A percentile compares a stretch with the other conserved stretches of the same genome.
These are phyloP conservation scores for Pulveroboletus sp. DNA, from an alignment of 768 basidiomycete species.

Conservation along the genomic window DNA sequence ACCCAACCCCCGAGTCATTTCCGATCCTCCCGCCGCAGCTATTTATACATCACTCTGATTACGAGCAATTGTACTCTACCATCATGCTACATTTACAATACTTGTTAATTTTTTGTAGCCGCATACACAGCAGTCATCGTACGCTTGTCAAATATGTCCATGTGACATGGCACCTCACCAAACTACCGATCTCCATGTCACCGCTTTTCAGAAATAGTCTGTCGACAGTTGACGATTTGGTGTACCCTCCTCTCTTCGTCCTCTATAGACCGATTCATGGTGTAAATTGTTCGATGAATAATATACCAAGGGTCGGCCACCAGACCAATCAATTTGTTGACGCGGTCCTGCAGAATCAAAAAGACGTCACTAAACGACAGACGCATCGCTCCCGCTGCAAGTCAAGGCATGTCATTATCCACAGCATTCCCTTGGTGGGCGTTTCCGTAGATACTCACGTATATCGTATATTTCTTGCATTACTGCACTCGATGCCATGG, in stretches of 20 bases:
- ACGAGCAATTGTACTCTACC: constrained; percentile 19
- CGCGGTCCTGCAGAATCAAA: constrained; percentile 29
- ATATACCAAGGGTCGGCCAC: constrained; percentile 15
- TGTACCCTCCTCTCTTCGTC: not conserved
- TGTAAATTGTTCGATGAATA: constrained; percentile 19
- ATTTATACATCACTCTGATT: constrained; percentile 7
- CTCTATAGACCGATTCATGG: constrained; percentile 19
- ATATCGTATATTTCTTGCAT: constrained; percentile 12
- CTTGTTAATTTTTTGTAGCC: not conserved
- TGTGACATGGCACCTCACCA: constrained; percentile 10
- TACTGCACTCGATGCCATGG: constrained; percentile 20
- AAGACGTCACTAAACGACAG: constrained; percentile 36
- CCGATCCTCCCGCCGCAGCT: not conserved
- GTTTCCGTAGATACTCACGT: not conserved
- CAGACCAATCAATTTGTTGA: constrained; percentile 28
- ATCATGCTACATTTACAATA: constrained; percentile 3
- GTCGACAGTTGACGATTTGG: not conserved
- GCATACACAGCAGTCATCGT: not conserved
- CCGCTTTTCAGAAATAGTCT: constrained; percentile 4
- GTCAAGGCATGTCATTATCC: not conserved
- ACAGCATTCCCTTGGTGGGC: not conserved
- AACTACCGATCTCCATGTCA: constrained; percentile 1
- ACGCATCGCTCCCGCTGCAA: constrained; percentile 30
- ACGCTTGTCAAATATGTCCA: not conserved
- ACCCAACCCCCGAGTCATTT: not conserved